These are phyloP conservation scores for Thalassia testudinum DNA, from an alignment of 116 monocot genomes.

Conservation along the genomic window DNA sequence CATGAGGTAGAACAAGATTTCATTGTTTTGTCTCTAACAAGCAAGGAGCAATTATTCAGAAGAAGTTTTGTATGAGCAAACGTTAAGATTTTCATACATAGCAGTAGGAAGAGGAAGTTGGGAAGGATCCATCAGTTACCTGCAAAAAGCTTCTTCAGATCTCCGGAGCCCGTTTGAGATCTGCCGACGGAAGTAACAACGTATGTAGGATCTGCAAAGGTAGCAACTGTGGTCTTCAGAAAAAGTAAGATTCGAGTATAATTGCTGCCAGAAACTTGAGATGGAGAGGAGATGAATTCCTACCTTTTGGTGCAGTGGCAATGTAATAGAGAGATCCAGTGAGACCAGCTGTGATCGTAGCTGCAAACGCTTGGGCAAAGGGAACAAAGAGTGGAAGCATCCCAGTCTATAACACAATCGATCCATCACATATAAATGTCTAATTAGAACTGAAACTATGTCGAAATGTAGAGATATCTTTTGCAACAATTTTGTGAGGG, in stretches of 20 bases:
- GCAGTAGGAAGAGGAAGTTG: neutral
- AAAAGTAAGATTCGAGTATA: too few relatives aligned
- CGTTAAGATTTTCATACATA: too few relatives aligned
- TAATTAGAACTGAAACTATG: too few relatives aligned
- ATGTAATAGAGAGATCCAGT: constrained; percentile 93
- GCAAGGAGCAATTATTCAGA: neutral
- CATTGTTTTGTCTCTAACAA: too few relatives aligned
- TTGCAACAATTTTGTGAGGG: too few relatives aligned
- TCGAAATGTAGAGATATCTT: too few relatives aligned
- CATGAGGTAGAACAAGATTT: too few relatives aligned
- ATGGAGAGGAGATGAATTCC: neutral
- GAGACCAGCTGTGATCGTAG: constrained; percentile 79
- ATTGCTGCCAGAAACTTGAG: too few relatives aligned
- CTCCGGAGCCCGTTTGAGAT: constrained; percentile 43
- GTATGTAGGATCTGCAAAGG: constrained; percentile 80
- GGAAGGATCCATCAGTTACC: constrained; percentile 18
- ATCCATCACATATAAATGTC: too few relatives aligned
- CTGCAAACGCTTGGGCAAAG: constrained; percentile 93
- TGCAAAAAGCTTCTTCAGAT: constrained; percentile 83
- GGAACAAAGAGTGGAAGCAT: constrained; percentile 78
- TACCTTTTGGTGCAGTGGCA: constrained; percentile 80
- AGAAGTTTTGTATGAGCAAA: too few relatives aligned
- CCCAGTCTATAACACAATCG: constrained; percentile 51
- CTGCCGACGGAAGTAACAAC: constrained; percentile 57
- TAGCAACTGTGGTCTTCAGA: neutral